Conservation (phyloP, 2,329 filamentous ascomycete species). For the Madurella mycetomatis region DNA sequence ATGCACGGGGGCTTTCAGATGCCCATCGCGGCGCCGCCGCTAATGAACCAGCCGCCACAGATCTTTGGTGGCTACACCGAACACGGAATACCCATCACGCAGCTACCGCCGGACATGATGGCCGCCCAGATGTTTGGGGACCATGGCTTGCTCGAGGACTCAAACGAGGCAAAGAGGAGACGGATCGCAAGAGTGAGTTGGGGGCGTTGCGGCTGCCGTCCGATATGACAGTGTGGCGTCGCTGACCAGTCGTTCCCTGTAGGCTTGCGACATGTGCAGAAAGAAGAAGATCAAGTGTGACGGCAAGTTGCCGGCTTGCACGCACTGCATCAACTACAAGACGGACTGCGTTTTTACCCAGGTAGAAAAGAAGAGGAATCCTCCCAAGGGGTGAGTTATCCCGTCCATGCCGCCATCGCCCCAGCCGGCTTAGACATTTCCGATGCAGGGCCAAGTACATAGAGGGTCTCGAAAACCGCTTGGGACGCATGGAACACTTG, state of each 20-base stretch:
- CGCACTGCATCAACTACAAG: slow-evolving; percentile 96
- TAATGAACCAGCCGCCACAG: slow-evolving; percentile 64
- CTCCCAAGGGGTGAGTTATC: slow-evolving; percentile 78
- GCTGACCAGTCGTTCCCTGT: slow-evolving; percentile 14
- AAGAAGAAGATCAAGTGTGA: slow-evolving; percentile 99
- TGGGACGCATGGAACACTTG: slow-evolving; percentile 93
- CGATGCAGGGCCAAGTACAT: slow-evolving; percentile 83
- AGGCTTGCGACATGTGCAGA: slow-evolving; percentile 95
- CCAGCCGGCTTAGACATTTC: slow-evolving; percentile 14
- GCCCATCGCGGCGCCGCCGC: slow-evolving; percentile 51
- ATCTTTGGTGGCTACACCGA: slow-evolving; percentile 61
- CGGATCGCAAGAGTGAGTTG: slow-evolving; percentile 75
- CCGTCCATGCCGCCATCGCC: slow-evolving; percentile 5
- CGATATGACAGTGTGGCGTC: not conserved
- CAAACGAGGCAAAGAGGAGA: slow-evolving; percentile 80
- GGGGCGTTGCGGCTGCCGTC: not conserved
- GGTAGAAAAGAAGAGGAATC: slow-evolving; percentile 97
- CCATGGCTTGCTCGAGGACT: slow-evolving; percentile 56
- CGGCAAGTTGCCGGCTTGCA: slow-evolving; percentile 89
- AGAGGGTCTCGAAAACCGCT: slow-evolving; percentile 87
- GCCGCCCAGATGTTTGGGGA: slow-evolving; percentile 57
- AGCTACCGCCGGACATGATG: slow-evolving; percentile 53
- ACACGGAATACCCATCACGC: slow-evolving; percentile 55
- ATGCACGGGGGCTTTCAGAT: slow-evolving; percentile 53
- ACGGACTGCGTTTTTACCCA: slow-evolving; percentile 96